phyloP scores from a whole-genome alignment of 1,284 basidiomycete genomes.

The Pseudozyma tsukubaensis region DNA sequence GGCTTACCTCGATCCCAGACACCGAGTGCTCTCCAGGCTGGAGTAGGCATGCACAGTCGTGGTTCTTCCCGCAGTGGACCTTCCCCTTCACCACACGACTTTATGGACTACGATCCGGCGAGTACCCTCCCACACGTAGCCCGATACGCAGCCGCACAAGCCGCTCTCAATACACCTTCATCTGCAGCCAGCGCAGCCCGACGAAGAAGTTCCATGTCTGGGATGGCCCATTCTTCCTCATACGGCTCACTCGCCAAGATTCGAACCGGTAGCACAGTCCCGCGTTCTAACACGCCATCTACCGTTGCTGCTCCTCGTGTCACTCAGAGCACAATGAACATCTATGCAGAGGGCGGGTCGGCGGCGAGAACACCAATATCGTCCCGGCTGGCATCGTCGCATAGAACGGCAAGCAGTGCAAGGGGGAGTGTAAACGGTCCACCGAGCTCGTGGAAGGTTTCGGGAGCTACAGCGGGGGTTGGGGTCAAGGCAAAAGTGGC shows the following conservation, averaged over 20 bases:
- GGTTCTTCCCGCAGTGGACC: constrained; percentile 17
- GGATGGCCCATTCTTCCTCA: constrained; percentile 22
- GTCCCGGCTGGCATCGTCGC: constrained; percentile 21
- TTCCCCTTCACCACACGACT: constrained; percentile 45
- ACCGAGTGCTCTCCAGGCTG: constrained; percentile 16
- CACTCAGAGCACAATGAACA: constrained; percentile 14
- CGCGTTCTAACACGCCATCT: constrained; percentile 22
- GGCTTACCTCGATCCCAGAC: constrained; percentile 44
- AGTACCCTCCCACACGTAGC: constrained; percentile 39
- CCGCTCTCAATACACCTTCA: background rate
- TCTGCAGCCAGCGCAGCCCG: constrained; percentile 8
- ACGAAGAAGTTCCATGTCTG: constrained; percentile 36
- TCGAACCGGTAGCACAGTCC: constrained; percentile 13
- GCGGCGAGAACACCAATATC: constrained; percentile 27
- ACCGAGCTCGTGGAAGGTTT: constrained; percentile 42
- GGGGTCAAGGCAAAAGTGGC: background rate
- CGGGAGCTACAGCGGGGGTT: background rate
- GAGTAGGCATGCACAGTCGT: constrained; percentile 7
- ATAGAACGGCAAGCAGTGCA: constrained; percentile 19
- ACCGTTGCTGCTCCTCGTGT: constrained; percentile 11
- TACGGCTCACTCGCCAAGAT: constrained; percentile 40
- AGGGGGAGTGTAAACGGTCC: constrained; percentile 37
- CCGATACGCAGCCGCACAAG: constrained; percentile 31
- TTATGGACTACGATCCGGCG: constrained; percentile 61
- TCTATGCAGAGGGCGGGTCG: constrained; percentile 2